Base-by-base conservation (phyloP, 495 filamentous ascomycete species). In the Penicillium samsonianum region DNA sequence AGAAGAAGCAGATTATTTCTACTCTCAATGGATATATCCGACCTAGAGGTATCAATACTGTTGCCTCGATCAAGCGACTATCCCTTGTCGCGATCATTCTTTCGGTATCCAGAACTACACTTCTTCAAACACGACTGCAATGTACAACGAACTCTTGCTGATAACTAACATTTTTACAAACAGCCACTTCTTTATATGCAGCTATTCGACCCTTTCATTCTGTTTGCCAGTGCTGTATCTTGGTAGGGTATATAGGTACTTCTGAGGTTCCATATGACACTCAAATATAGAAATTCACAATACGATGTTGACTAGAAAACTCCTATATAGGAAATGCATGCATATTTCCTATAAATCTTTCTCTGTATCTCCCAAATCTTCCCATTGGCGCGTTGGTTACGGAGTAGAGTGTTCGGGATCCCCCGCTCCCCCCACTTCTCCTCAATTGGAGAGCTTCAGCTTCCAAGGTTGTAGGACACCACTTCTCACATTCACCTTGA, bases 371-470 rank as follows among this genome's bases (percentile, higher is more conserved):
- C 9, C 30, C 30, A 5, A 30, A 1, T 30, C n/a, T n/a, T n/a
- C n/a, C n/a, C n/a, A n/a, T n/a, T n/a, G n/a, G n/a, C n/a, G n/a
- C n/a, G n/a, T n/a, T n/a, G n/a, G n/a, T n/a, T n/a, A n/a, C n/a
- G n/a, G n/a, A n/a, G n/a, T n/a, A n/a, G n/a, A n/a, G n/a, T n/a
- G 30, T 55, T 60, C 50, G 62, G 65, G 20, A 58, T 65, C 64
- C 62, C 65, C 65, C 50, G 56, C 17, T 52, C 19, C 58, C 65
- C 69, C 67, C 65, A 60, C 67, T 70, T 68, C 67, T 62, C 47
- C 55, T 63, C 59, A 58, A 46, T 49, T 22, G 43, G 22, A 44
- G 17, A 45, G 28, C 31, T 35, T 33, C 26, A 48, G 22, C 37
- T n/a, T n/a, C n/a, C n/a, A n/a, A n/a, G n/a, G n/a, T 55, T 46